These are phyloP conservation scores for Galeopsis tetrahit DNA, from an alignment of 257 asterid genomes.

Conservation along the genomic window DNA sequence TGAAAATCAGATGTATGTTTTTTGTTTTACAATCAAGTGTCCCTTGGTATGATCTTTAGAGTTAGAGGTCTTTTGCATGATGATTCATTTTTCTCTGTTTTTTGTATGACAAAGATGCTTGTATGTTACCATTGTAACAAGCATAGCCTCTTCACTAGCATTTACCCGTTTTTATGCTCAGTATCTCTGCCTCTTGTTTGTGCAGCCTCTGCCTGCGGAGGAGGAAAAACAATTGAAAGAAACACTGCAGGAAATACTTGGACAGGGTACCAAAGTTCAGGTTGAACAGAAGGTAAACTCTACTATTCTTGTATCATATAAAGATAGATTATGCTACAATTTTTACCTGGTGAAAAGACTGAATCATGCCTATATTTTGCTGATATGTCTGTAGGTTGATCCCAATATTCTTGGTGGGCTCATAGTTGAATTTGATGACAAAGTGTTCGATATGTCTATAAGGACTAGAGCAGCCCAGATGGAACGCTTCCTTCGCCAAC, in stretches of 20 bases:
- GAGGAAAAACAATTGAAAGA: constrained; percentile 93
- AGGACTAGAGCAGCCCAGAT: constrained; percentile 94
- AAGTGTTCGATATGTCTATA: constrained; percentile 93
- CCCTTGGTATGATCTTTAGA: not conserved
- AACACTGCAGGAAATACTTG: constrained; percentile 76
- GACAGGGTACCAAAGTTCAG: constrained; percentile 72
- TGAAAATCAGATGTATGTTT: not conserved
- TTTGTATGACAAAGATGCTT: not conserved
- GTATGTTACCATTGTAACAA: not conserved
- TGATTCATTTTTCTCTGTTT: not conserved
- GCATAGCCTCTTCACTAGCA: not conserved
- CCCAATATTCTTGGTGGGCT: constrained; percentile 96
- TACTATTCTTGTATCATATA: not conserved
- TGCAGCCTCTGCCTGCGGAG: constrained; percentile 75
- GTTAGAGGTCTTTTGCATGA: not conserved
- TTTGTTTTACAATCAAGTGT: not conserved
- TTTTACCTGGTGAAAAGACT: not conserved
- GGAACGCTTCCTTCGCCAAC: constrained; percentile 96
- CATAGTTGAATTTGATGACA: constrained; percentile 74
- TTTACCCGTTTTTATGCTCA: constrained; percentile 12
- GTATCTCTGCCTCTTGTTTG: constrained; percentile 9
- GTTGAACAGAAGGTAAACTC: constrained; percentile 76
- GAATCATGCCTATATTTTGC: constrained; percentile 18
- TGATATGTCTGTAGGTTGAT: constrained; percentile 61
- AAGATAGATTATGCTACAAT: not conserved